These are phyloP conservation scores for Crithidia sp. DNA, from an alignment of 208 protist genomes.

Conservation along the genomic window DNA sequence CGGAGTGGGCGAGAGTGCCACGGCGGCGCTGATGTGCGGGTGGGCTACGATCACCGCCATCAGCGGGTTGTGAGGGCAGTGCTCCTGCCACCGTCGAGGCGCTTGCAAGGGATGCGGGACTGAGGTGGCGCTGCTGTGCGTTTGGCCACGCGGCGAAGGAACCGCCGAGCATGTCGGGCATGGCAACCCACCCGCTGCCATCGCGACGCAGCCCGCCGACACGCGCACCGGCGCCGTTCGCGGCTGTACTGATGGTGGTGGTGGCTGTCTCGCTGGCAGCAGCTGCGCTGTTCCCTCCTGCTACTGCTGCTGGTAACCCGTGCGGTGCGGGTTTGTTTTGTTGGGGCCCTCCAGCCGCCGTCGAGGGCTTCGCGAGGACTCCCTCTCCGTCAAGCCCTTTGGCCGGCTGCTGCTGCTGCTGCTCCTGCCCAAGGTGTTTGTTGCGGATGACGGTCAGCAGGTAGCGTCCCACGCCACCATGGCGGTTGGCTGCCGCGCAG, in stretches of 20 bases:
- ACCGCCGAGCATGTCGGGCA: constrained; percentile 5
- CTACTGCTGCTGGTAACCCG: not conserved
- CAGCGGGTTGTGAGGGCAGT: too few species aligned
- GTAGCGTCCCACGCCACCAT: constrained; percentile 71
- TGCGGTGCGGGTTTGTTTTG: too few species aligned
- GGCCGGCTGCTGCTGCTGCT: not conserved
- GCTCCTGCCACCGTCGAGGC: too few species aligned
- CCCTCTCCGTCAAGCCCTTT: too few species aligned
- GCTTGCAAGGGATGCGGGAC: not conserved
- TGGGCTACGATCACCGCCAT: too few species aligned
- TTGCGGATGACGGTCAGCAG: constrained; percentile 62
- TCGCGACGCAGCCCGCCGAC: constrained; percentile 4
- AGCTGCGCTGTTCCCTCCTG: not conserved
- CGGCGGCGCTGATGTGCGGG: not conserved
- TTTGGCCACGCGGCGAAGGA: constrained; percentile 4
- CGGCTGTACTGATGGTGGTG: not conserved
- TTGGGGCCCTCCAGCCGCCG: too few species aligned
- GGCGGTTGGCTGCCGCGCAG: constrained; percentile 83
- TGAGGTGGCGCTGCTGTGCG: not conserved
- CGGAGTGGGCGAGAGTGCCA: not conserved
- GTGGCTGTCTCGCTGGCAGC: not conserved
- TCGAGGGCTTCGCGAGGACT: too few species aligned
- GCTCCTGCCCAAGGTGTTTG: constrained; percentile 20
- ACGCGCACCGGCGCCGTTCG: too few species aligned
- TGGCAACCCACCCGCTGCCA: constrained; percentile 7